Evolutionary conservation across 495 filamentous ascomycete genomes (phyloP).

Genomic region (Aspergillus biplanus): DNA sequence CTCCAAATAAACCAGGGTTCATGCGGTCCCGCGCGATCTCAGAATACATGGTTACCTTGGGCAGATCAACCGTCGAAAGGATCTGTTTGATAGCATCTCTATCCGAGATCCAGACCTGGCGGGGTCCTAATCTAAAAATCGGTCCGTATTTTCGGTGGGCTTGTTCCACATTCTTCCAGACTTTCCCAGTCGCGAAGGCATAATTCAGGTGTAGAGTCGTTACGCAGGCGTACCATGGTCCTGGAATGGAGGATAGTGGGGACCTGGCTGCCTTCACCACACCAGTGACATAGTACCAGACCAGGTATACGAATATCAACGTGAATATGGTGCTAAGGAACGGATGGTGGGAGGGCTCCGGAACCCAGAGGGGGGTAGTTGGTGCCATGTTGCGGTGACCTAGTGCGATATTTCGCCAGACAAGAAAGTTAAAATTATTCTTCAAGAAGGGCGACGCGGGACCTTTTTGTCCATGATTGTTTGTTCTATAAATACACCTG

Average conservation of each 20-base stretch:
- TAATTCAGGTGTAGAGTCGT: background rate
- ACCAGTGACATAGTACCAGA: no score
- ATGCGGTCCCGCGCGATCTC: background rate
- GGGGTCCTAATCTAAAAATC: constrained; percentile 1
- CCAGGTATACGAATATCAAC: no score
- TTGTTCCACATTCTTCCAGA: background rate
- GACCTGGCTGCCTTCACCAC: background rate
- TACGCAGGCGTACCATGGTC: background rate
- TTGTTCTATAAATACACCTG: no score
- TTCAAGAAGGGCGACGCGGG: no score
- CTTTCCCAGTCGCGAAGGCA: background rate
- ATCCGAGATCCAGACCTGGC: constrained; percentile 12
- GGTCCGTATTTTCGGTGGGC: background rate
- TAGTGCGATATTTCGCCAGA: no score
- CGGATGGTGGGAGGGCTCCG: no score
- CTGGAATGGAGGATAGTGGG: background rate
- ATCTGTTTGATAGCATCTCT: constrained; percentile 4
- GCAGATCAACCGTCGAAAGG: background rate
- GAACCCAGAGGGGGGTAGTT: no score
- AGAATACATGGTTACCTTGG: background rate
- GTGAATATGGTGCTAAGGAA: no score
- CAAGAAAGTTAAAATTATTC: no score
- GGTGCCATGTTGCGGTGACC: no score
- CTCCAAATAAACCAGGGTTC: background rate
- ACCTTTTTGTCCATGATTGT: no score